Conservation (phyloP, 106 monocot genomes). For the Alisma plantagoaquatica region DNA sequence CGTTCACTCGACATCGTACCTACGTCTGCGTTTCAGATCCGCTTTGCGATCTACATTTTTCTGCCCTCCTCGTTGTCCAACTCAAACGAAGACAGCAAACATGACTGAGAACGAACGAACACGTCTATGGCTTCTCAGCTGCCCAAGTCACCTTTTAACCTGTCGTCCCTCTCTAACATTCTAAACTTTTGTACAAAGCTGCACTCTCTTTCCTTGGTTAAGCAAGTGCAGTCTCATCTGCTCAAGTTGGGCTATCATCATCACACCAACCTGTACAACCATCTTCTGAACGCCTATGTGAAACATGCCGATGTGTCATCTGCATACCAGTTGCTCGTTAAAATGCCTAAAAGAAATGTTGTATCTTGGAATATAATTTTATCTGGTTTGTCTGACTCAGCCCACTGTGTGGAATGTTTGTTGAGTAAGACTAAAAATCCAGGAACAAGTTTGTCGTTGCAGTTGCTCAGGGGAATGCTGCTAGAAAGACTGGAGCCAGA, state of each 20-base stretch:
- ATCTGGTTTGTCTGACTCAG: not conserved
- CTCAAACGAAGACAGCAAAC: not conserved
- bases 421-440: not conserved
- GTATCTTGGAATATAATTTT: conserved; percentile 13
- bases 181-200: conserved; percentile 1
- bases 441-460: not conserved
- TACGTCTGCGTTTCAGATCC: no score
- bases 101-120: no score
- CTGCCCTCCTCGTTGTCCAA: no score
- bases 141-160: no score
- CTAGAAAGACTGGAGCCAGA: conserved; percentile 6
- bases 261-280: not conserved
- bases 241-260: not conserved
- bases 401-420: not conserved
- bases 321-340: conserved; percentile 1
- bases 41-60: no score
- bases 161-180: not conserved
- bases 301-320: not conserved
- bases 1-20: no score
- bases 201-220: not conserved
- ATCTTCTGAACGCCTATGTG: conserved; percentile 2
- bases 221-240: conserved; percentile 1
- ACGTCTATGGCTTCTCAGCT: no score
- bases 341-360: conserved; percentile 5
- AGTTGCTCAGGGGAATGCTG: conserved; percentile 4